Evolutionary conservation across 2,329 filamentous ascomycete genomes (phyloP), one percentile per base, ranked within the genome.

Genomic region (Mycosphaerella sp.): DNA sequence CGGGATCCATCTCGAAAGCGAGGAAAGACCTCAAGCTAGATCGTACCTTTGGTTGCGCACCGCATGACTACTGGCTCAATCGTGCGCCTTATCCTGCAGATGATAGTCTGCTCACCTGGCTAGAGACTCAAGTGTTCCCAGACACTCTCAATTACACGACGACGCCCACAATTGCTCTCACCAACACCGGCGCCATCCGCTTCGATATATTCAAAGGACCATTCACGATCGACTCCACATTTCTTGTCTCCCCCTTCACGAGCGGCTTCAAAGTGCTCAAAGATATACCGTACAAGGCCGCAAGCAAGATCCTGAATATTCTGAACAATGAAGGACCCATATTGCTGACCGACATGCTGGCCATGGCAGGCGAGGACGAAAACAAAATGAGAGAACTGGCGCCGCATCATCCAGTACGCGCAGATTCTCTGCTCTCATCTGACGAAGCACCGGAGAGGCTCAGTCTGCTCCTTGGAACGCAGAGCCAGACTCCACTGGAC

Each of bases 181-280:
- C 87, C 50, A 98, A 98, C 70, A 95, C 88, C 0, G 93, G 93
- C 21, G 87, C 87, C 3, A 82, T 98, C 59, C 86, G 93, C 40
- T 98, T 97, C 68, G 93, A 98, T 68, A 87, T 98, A 55, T 95
- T 96, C 76, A 82, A 91, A 67, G 93, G 93, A 0, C 75, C 84
- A 0, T 97, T 97, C 65, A 97, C 93, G 0, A 81, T 82, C 35
- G 93, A 98, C 66, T 85, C 84, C 3, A 88, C 86, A 0, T 97
- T 82, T 65, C 84, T 91, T 35, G 78, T 97, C 25, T 94, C 87
- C 7, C 93, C 93, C 0, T 98, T 98, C 66, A 82, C 81, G 1
- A 95, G 85, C 68, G 80, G 79, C 1, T 86, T 96, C 68, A 76
- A 78, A 21, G 89, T 83, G 59, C 76, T 96, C 45, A 82, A 85